These are phyloP conservation scores for Helicocarpus griseus DNA, from an alignment of 2,329 filamentous ascomycete genomes.

Conservation along the genomic window DNA sequence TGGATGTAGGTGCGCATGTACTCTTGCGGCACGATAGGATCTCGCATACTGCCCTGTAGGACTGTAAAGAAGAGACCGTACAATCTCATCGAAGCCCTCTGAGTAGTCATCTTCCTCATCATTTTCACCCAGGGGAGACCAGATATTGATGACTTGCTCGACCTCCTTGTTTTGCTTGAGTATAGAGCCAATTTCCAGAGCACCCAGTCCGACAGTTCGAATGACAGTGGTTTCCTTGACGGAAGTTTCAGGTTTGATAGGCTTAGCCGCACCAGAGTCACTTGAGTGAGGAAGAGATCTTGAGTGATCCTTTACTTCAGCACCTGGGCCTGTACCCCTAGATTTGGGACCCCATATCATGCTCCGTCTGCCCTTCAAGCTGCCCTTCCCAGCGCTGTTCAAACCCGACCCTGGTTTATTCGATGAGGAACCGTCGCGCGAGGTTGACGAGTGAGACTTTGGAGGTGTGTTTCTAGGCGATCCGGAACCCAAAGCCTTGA, in stretches of 20 bases:
- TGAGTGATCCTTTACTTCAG: conserved; percentile 22
- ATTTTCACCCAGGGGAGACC: conserved; percentile 52
- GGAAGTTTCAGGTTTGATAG: conserved; percentile 18
- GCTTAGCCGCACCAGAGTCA: conserved; percentile 20
- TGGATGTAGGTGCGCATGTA: conserved; percentile 69
- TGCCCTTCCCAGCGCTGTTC: conserved; percentile 27
- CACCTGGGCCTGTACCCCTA: conserved; percentile 18
- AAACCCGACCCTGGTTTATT: conserved; percentile 19
- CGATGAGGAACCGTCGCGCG: conserved; percentile 22
- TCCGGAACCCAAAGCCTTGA: conserved; percentile 62
- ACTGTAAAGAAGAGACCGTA: conserved; percentile 64
- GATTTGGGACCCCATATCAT: conserved; percentile 35
- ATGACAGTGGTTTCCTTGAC: conserved; percentile 40
- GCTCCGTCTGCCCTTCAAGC: conserved; percentile 32
- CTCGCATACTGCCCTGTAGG: conserved; percentile 65
- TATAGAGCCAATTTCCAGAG: conserved; percentile 64
- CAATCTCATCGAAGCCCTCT: conserved; percentile 63
- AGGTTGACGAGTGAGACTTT: conserved; percentile 24
- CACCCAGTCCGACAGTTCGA: conserved; percentile 65
- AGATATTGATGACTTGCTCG: conserved; percentile 69
- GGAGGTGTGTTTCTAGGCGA: conserved; percentile 22
- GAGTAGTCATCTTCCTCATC: conserved; percentile 50
- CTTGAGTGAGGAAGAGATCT: conserved; percentile 23
- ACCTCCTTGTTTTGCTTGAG: conserved; percentile 62
- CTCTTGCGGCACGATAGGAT: conserved; percentile 60